Percentiles rank a stretch among this genome's conserved stretches.
These are phyloP conservation scores for Leishmania tropica DNA, from an alignment of 208 protist species.

Conservation along the genomic window DNA sequence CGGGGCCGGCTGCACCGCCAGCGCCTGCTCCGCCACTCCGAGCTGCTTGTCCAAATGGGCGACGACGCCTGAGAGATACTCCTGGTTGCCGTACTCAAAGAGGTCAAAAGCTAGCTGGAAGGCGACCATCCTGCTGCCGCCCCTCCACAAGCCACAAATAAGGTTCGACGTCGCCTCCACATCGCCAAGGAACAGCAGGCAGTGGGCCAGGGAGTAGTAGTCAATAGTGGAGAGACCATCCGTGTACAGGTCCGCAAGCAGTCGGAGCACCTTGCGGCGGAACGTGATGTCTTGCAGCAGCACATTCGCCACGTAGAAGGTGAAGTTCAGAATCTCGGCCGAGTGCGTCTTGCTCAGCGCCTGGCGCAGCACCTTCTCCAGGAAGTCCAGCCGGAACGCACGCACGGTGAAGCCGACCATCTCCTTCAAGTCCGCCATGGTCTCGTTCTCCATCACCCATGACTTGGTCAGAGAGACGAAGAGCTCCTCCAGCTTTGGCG, in stretches of 20 bases:
- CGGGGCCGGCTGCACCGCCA: constrained; percentile 14
- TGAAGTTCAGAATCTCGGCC: constrained; percentile 92
- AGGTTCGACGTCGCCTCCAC: constrained; percentile 70
- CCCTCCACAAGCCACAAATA: constrained; percentile 81
- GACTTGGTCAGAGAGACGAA: constrained; percentile 77
- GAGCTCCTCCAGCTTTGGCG: constrained; percentile 83
- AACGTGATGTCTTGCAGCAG: constrained; percentile 85
- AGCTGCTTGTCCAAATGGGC: constrained; percentile 43
- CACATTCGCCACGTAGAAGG: constrained; percentile 86
- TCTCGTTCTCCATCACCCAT: constrained; percentile 81
- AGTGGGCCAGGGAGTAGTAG: constrained; percentile 93
- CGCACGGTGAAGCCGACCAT: constrained; percentile 91
- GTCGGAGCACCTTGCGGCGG: constrained; percentile 82
- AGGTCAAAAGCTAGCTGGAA: constrained; percentile 92
- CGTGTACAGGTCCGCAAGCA: constrained; percentile 90
- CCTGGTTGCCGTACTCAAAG: constrained; percentile 87
- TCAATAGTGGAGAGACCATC: constrained; percentile 70
- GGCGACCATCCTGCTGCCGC: constrained; percentile 53
- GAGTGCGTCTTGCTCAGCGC: constrained; percentile 62
- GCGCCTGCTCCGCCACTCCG: constrained; percentile 5
- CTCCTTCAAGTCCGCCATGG: constrained; percentile 71
- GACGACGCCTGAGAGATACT: constrained; percentile 79
- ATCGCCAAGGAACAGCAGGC: constrained; percentile 96
- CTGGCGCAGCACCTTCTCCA: constrained; percentile 82
- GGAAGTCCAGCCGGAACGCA: constrained; percentile 82